Base-by-base conservation (phyloP, 805 yeast species). In the Cyberlindnera misumaiensis region DNA sequence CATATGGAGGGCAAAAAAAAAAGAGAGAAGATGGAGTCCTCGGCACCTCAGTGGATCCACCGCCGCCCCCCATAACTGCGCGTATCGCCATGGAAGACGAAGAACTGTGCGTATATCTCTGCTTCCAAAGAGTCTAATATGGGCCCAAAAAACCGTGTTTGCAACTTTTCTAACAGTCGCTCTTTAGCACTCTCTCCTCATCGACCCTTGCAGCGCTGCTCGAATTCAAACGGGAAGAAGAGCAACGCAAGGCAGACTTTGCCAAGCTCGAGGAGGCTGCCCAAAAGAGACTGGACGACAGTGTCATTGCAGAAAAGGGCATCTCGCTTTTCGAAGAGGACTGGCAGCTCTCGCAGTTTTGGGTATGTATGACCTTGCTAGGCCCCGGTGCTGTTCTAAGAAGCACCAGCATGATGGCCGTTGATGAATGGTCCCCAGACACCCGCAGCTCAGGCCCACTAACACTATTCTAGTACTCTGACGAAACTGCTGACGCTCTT, bases 261-360 rank as follows among this genome's bases (percentile, higher is more conserved):
- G 72, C 68, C 49, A 59, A 61, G 30, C 87, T 88, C 52, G 85
- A 87, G 53, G 56, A 67, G 17, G 84, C 89, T 9, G 87, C 83
- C 47, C 70, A 73, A 25, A 56, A 59, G 5, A 51, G 49, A 18
- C 56, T 50, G 24, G 53, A 53, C 42, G 32, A 28, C 6, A 26
- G 15, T 20, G 22, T 46, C 29, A 48, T 58, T 25, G 46, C 43
- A 18, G 52, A 55, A 35, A 59, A 73, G 39, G 73, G 78, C 15
- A 89, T 89, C 60, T 85, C 80, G 38, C 68, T 76, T 28, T 88
- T 88, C 59, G 70, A 83, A 54, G 96, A 88, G 60, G 95, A 88
- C 60, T 88, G 97, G 97, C 93, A 86, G 54, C 67, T 89, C 28
- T 86, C 95, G 1, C 97, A 88, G 59, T 88, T 88, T 62, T 88